Evolutionary conservation across 2,329 filamentous ascomycete genomes (phyloP).

Genomic region (Lasiodiplodia theobromae): DNA sequence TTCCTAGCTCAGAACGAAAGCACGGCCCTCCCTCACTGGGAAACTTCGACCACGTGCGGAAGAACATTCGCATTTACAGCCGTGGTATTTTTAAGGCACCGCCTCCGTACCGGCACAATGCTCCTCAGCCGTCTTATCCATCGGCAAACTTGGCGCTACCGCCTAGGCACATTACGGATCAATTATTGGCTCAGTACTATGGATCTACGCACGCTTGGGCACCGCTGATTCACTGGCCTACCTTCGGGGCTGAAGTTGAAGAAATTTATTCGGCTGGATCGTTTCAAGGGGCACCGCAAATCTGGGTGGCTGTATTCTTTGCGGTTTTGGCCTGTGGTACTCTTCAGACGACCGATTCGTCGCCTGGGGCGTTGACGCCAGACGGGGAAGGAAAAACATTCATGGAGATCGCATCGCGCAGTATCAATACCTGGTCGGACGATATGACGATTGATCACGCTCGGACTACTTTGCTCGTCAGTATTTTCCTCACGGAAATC

Average conservation of each 20-base stretch:
- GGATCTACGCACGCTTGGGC: constrained; percentile 78
- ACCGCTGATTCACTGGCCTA: constrained; percentile 88
- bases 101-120: constrained; percentile 67
- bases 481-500: constrained; percentile 82
- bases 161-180: constrained; percentile 71
- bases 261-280: constrained; percentile 73
- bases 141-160: constrained; percentile 69
- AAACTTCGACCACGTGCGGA: constrained; percentile 74
- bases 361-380: constrained; percentile 62
- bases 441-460: constrained; percentile 78
- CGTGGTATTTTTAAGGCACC: constrained; percentile 83
- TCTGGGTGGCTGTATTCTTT: constrained; percentile 83
- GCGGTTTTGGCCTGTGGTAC: constrained; percentile 83
- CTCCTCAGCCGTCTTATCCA: constrained; percentile 51
- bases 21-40: constrained; percentile 65
- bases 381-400: constrained; percentile 67
- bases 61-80: constrained; percentile 75
- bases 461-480: constrained; percentile 73
- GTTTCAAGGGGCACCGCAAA: constrained; percentile 66
- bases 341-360: constrained; percentile 70
- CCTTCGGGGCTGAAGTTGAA: constrained; percentile 78
- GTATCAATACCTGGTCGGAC: constrained; percentile 84
- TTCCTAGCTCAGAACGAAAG: constrained; percentile 52
- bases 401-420: constrained; percentile 72
- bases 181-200: constrained; percentile 78